A percentile compares a stretch with the other conserved stretches of the same genome.
Conservation (phyloP, 257 asterid genomes). For the Solanum bulbocastanum region DNA sequence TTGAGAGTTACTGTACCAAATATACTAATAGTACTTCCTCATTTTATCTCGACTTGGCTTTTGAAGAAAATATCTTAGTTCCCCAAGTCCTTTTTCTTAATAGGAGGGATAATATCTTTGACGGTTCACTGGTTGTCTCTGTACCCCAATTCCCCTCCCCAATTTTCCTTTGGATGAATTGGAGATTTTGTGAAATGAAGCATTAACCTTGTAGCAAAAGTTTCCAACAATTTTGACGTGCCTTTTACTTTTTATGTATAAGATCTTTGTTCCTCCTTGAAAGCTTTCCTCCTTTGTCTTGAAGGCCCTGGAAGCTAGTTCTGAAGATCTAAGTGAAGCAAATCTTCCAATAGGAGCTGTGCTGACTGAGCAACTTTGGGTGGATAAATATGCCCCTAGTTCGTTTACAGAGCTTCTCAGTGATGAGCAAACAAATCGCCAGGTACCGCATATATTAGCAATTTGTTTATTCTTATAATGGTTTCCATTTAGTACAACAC, state of each 20-base stretch:
- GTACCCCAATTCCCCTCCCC: background rate
- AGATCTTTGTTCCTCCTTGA: background rate
- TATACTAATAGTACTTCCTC: background rate
- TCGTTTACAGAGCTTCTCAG: conserved; percentile 97
- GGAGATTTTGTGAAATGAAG: background rate
- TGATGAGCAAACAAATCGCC: conserved; percentile 94
- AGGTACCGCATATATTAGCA: conserved; percentile 35
- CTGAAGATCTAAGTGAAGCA: conserved; percentile 31
- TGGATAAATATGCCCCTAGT: conserved; percentile 91
- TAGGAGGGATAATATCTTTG: background rate
- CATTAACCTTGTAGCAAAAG: background rate
- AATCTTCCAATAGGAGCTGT: conserved; percentile 30
- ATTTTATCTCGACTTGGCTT: background rate
- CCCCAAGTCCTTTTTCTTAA: background rate
- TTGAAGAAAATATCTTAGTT: background rate
- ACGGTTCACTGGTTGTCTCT: background rate
- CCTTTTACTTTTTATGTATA: background rate
- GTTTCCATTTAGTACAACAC: background rate
- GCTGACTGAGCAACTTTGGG: conserved; percentile 77
- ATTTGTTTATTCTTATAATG: conserved; percentile 1
- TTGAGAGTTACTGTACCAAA: background rate
- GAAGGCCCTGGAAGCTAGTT: conserved; percentile 77
- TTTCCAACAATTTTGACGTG: background rate
- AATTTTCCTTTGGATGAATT: background rate
- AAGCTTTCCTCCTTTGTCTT: conserved; percentile 1